phyloP scores from a whole-genome alignment of 176 grass and related monocot species.

The Oropetium thomaeum region DNA sequence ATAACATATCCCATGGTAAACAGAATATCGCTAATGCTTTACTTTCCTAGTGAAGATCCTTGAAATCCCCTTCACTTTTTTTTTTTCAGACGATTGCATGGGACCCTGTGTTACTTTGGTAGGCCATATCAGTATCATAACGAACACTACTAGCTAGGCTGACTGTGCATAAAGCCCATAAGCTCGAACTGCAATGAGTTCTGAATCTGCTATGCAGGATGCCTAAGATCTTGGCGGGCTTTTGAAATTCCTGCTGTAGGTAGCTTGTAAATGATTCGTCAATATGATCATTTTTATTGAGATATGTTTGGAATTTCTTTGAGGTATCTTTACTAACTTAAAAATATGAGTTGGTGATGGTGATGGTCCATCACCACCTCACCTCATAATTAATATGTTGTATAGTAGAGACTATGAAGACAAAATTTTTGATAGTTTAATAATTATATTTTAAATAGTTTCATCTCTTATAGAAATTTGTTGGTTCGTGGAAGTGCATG shows the following conservation, averaged over 20 bases:
- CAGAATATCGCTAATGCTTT: background rate
- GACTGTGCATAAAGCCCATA: background rate
- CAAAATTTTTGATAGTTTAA: too few relatives aligned
- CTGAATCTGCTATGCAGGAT: background rate
- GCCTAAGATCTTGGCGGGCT: background rate
- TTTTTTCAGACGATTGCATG: background rate
- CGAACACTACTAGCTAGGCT: background rate
- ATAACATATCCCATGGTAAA: background rate
- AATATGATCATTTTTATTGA: background rate
- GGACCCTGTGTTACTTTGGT: background rate
- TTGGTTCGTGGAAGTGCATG: too few relatives aligned
- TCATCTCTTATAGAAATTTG: too few relatives aligned
- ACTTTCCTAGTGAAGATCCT: background rate
- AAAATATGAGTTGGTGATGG: too few relatives aligned
- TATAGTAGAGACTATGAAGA: too few relatives aligned
- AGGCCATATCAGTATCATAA: background rate
- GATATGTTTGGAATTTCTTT: too few relatives aligned
- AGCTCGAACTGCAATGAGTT: too few relatives aligned
- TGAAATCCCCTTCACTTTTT: background rate
- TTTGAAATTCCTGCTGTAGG: background rate
- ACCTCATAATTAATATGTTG: too few relatives aligned
- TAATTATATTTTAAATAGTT: too few relatives aligned
- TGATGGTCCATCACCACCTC: too few relatives aligned
- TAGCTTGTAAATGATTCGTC: background rate
- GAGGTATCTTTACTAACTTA: too few relatives aligned